Evolutionary conservation across 371 early-diverging fungal species (phyloP).

Genomic region (Mycotypha africana): DNA sequence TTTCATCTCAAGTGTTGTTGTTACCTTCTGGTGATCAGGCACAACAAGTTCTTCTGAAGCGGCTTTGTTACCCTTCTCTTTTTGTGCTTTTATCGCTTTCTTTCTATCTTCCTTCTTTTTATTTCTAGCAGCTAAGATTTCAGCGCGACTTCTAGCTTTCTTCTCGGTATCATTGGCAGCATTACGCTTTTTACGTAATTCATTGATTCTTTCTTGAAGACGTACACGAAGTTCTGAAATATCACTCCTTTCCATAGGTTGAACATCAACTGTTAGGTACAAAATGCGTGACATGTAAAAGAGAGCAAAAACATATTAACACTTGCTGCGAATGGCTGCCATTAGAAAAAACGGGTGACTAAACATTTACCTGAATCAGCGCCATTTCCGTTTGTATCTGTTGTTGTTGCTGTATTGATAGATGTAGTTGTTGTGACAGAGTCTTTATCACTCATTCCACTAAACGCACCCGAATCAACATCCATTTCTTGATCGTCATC

Average conservation of each 20-base stretch:
- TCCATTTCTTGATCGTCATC: constrained; percentile 30
- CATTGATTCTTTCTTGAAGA: constrained; percentile 66
- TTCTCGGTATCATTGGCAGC: constrained; percentile 33
- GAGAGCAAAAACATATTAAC: too few relatives aligned
- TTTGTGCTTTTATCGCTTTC: constrained; percentile 62
- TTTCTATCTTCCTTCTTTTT: constrained; percentile 71
- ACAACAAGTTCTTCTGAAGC: constrained; percentile 51
- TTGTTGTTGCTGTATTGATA: constrained; percentile 15
- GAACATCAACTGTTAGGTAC: constrained; percentile 7
- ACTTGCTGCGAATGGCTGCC: too few relatives aligned
- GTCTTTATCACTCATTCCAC: constrained; percentile 26
- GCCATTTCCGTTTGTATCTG: constrained; percentile 24
- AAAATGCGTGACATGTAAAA: too few relatives aligned
- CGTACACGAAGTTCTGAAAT: constrained; percentile 67
- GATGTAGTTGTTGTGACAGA: constrained; percentile 27
- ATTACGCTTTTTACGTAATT: constrained; percentile 66
- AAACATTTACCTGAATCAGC: too few relatives aligned
- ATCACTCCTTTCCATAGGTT: constrained; percentile 40
- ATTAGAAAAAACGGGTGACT: too few relatives aligned
- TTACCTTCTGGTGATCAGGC: constrained; percentile 27
- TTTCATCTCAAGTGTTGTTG: background rate
- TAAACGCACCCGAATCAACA: constrained; percentile 18
- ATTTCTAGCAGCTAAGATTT: constrained; percentile 70
- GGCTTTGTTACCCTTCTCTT: constrained; percentile 56
- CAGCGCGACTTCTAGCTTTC: constrained; percentile 64